phyloP scores from a whole-genome alignment of 2,329 filamentous ascomycete genomes.

The Waltergamsia citrina region DNA sequence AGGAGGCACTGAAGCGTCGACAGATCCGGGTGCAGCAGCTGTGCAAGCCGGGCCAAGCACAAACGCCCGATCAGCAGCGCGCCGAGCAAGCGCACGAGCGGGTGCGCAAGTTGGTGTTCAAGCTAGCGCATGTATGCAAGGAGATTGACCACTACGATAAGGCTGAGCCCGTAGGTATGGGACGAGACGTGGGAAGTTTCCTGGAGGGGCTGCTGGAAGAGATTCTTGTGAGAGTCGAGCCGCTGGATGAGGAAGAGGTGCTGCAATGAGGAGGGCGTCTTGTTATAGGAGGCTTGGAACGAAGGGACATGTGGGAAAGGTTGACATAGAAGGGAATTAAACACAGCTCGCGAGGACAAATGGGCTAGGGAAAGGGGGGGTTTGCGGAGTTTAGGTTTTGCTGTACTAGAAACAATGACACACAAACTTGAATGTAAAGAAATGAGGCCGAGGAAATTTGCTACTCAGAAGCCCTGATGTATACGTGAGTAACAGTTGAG shows the following conservation, averaged over 20 bases:
- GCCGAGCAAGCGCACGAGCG: slow-evolving; percentile 69
- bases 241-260: slow-evolving; percentile 63
- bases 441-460: too few relatives aligned
- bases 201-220: slow-evolving; percentile 90
- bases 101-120: slow-evolving; percentile 70
- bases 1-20: slow-evolving; percentile 80
- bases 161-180: slow-evolving; percentile 85
- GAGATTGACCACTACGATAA: slow-evolving; percentile 88
- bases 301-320: too few relatives aligned
- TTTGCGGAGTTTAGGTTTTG: too few relatives aligned
- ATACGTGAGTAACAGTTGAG: too few relatives aligned
- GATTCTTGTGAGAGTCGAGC: slow-evolving; percentile 84
- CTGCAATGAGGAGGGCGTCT: too few relatives aligned
- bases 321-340: too few relatives aligned
- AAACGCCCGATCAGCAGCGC: slow-evolving; percentile 32
- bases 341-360: too few relatives aligned
- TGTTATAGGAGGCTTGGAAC: too few relatives aligned
- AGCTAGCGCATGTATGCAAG: slow-evolving; percentile 73
- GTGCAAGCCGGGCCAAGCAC: slow-evolving; percentile 29
- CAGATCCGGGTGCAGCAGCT: slow-evolving; percentile 49
- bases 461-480: too few relatives aligned
- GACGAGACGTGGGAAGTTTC: slow-evolving; percentile 78
- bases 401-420: too few relatives aligned
- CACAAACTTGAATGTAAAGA: too few relatives aligned
- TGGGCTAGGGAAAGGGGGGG: too few relatives aligned